Base-by-base conservation (phyloP, 805 yeast species). In the Kodamaea leandrae region DNA sequence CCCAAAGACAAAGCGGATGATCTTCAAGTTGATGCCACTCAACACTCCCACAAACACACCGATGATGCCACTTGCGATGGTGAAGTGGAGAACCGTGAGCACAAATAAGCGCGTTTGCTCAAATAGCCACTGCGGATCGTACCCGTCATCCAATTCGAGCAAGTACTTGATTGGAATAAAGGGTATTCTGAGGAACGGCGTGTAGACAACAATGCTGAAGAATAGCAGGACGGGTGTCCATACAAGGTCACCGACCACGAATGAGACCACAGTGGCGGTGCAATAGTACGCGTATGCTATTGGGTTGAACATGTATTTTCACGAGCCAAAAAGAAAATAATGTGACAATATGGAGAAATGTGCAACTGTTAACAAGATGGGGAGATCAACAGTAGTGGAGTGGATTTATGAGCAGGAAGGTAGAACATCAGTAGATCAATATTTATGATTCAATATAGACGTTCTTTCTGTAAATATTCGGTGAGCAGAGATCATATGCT, bases 131-230 rank as follows among this genome's bases (percentile, higher is more conserved):
- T n/a, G 36, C 27, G 26, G 40, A 34, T 19, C 34, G 21, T 17
- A 38, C 19, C 9, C 28, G n/a, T 41, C 44, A 12, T 48, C 38
- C 14, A 48, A 35, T 29, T 40, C 45, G n/a, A 48, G 34, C 3
- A 48, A 25, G 32, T 46, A 48, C 16, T 19, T 21, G 24, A 48
- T 19, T 6, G 48, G 51, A 4, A 32, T 42, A 8, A 48, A 33
- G 9, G 51, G 51, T 13, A 45, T 36, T 35, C 28, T 32, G 23
- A 48, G 19, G 30, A 48, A 43, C n/a, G 46, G 46, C 4, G 43
- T 43, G 27, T 45, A 48, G 5, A 48, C 25, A 21, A 41, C 26
- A 12, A 48, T 45, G 20, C 37, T 36, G 28, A 48, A 33, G 20
- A 41, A 29, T 2, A 48, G 37, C 17, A 18, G 24, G 4, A 41